These are phyloP conservation scores for Wickerhamomyces rabaulensis DNA, from an alignment of 805 yeast species.

Conservation along the genomic window DNA sequence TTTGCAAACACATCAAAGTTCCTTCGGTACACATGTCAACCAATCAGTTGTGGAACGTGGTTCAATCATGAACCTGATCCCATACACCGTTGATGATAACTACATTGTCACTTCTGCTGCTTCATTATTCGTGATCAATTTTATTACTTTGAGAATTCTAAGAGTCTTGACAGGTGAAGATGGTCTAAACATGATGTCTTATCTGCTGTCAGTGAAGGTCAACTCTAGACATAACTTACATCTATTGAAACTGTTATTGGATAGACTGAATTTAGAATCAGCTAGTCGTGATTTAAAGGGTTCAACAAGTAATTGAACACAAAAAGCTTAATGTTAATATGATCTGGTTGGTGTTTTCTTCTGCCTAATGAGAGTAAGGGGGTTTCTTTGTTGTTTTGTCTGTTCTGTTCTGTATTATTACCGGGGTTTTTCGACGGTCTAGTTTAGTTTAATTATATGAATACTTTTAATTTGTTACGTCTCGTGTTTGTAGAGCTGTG, in stretches of 20 bases:
- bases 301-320: background rate
- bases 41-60: constrained; percentile 17
- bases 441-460: background rate
- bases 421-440: too few species aligned
- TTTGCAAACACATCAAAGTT: constrained; percentile 17
- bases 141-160: constrained; percentile 17
- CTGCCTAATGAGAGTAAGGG: background rate
- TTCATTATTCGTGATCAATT: constrained; percentile 18
- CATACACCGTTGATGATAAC: constrained; percentile 19
- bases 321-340: background rate
- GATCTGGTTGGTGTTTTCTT: background rate
- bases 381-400: too few species aligned
- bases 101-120: constrained; percentile 13
- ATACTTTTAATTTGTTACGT: too few species aligned
- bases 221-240: constrained; percentile 20
- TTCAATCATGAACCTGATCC: constrained; percentile 16
- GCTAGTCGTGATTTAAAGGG: background rate
- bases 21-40: constrained; percentile 19
- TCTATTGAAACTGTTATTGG: constrained; percentile 14
- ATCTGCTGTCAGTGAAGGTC: constrained; percentile 16
- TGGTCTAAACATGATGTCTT: constrained; percentile 19
- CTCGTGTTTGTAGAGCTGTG: too few species aligned
- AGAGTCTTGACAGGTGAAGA: constrained; percentile 16
- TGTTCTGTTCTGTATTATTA: too few species aligned
- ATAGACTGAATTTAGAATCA: constrained; percentile 1